Conservation (phyloP, 176 grass and related monocot genomes). For the Lolium multiflorum region DNA sequence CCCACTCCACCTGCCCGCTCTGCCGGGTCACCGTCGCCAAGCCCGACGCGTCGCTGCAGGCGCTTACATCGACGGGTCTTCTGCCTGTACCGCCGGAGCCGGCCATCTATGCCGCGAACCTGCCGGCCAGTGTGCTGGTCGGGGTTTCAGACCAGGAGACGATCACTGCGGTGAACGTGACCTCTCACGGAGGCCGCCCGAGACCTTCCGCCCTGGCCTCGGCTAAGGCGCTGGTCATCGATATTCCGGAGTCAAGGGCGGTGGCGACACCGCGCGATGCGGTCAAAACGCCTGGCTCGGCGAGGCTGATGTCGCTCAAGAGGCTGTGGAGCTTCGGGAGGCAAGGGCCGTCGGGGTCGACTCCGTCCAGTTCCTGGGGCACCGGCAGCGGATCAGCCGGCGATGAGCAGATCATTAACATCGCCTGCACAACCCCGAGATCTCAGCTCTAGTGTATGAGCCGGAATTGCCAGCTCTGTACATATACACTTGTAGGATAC, state of each 20-base stretch:
- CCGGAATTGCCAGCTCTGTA: neutral
- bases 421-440: neutral
- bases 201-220: slow-evolving; percentile 28
- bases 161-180: neutral
- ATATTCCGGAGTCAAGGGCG: slow-evolving; percentile 56
- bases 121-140: slow-evolving; percentile 59
- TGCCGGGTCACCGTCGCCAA: slow-evolving; percentile 67
- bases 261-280: slow-evolving; percentile 30
- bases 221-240: slow-evolving; percentile 51
- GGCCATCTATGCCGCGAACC: slow-evolving; percentile 52
- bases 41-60: slow-evolving; percentile 24
- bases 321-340: slow-evolving; percentile 52
- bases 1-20: slow-evolving; percentile 69
- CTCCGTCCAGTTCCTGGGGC: neutral
- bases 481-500: neutral
- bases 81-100: slow-evolving; percentile 47
- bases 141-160: slow-evolving; percentile 2
- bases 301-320: slow-evolving; percentile 32
- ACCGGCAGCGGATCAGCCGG: neutral
- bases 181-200: neutral
- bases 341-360: slow-evolving; percentile 21
- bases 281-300: slow-evolving; percentile 30
- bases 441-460: neutral
- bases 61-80: slow-evolving; percentile 1
- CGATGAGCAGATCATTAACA: neutral